phyloP scores from a whole-genome alignment of 2,329 filamentous ascomycete species.

The Colletotrichum brevisporum region DNA sequence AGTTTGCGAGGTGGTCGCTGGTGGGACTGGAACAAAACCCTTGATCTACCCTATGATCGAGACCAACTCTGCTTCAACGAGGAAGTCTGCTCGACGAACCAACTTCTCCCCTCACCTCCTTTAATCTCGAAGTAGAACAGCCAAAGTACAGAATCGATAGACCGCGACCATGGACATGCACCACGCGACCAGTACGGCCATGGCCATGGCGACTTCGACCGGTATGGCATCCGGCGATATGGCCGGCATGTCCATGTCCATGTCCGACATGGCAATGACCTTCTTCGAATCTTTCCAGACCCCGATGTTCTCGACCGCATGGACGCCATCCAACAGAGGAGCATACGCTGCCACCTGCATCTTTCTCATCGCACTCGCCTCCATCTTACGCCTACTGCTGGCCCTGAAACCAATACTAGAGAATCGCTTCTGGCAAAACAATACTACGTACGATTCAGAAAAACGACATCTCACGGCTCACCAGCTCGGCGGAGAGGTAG shows the following conservation, averaged over 20 bases:
- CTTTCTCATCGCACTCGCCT: conserved; percentile 84
- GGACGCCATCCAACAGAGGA: conserved; percentile 79
- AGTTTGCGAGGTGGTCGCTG: neutral
- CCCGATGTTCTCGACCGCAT: conserved; percentile 72
- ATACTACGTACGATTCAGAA: conserved; percentile 12
- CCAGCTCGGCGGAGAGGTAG: neutral
- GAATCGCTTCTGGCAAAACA: conserved; percentile 58
- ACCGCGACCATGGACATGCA: conserved; percentile 35
- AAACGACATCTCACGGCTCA: neutral
- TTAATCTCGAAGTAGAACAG: no score
- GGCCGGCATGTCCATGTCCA: conserved; percentile 51
- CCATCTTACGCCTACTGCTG: conserved; percentile 79
- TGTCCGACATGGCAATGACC: conserved; percentile 50
- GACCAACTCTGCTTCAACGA: neutral
- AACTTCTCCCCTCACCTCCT: neutral
- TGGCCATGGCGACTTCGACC: conserved; percentile 31
- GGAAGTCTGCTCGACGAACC: neutral
- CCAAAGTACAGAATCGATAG: neutral
- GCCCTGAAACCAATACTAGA: conserved; percentile 78
- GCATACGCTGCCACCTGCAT: conserved; percentile 91
- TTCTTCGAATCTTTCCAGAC: conserved; percentile 73
- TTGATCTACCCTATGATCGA: no score
- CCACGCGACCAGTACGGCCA: conserved; percentile 22
- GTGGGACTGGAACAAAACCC: neutral
- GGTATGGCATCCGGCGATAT: conserved; percentile 6